These are phyloP conservation scores for Canavalia gladiata DNA, from an alignment of 306 rosid species.

Conservation along the genomic window DNA sequence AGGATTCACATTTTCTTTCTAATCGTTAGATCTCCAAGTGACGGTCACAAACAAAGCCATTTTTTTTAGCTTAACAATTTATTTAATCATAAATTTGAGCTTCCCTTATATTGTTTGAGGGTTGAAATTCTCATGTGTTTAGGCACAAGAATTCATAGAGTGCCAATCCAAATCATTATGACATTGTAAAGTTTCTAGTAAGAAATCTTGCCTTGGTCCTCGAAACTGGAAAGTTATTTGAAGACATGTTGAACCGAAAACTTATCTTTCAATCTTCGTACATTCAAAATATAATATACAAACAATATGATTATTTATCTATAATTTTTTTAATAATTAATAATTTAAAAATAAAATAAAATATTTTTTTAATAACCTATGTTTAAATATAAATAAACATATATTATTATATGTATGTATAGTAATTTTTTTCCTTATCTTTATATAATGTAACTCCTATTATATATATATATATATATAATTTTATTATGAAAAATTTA, in stretches of 20 bases:
- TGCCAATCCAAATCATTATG: not conserved
- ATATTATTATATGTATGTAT: no score
- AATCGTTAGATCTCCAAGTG: not conserved
- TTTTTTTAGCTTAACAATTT: not conserved
- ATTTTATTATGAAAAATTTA: no score
- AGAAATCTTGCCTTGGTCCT: not conserved
- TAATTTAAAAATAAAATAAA: no score
- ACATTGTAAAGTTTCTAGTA: no score
- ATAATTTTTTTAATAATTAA: no score
- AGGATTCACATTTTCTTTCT: not conserved
- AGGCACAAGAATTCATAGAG: not conserved
- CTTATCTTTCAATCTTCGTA: not conserved
- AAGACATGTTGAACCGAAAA: not conserved
- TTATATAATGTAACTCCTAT: no score
- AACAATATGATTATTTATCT: no score
- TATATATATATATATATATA: no score
- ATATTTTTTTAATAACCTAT: no score
- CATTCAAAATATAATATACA: no score
- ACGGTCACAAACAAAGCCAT: not conserved
- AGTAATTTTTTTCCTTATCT: no score
- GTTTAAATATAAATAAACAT: no score
- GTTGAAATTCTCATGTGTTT: not conserved
- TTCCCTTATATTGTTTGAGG: not conserved
- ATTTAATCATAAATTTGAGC: not conserved
- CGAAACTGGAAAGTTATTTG: not conserved